Evolutionary conservation across 2,329 filamentous ascomycete species (phyloP).

Genomic region (Niveomyces coronatus): DNA sequence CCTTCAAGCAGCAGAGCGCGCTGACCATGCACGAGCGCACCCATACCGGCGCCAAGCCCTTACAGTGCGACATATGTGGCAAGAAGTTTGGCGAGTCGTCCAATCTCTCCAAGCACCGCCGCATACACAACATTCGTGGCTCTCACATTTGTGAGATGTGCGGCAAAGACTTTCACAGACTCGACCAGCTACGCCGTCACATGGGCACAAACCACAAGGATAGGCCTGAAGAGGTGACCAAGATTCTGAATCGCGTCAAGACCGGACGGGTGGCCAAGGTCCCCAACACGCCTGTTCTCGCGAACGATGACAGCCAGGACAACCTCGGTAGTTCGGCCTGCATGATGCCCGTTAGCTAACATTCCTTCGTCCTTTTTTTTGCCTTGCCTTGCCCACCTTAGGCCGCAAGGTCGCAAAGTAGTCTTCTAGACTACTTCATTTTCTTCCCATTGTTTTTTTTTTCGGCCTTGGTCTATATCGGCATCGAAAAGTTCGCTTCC

Average conservation of each 20-base stretch:
- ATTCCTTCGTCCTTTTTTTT: too few species aligned
- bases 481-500: too few species aligned
- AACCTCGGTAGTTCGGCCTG: constrained; percentile 2
- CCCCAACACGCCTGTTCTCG: not conserved
- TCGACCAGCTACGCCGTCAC: constrained; percentile 52
- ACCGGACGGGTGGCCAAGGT: constrained; percentile 9
- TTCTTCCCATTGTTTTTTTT: too few species aligned
- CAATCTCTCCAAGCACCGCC: constrained; percentile 55
- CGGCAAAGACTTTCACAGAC: constrained; percentile 45
- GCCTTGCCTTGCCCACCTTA: too few species aligned
- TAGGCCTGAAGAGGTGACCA: constrained; percentile 14
- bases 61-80: constrained; percentile 47
- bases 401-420: too few species aligned
- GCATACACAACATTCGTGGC: constrained; percentile 46
- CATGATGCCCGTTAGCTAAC: constrained; percentile 1
- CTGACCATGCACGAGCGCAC: constrained; percentile 58
- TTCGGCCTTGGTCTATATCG: too few species aligned
- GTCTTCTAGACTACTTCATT: too few species aligned
- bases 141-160: constrained; percentile 43
- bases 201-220: constrained; percentile 25
- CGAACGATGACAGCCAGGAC: not conserved
- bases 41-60: constrained; percentile 55
- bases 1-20: constrained; percentile 58
- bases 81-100: constrained; percentile 55
- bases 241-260: constrained; percentile 10